phyloP scores from a whole-genome alignment of 768 basidiomycete genomes.

The Serpula lacrymans region DNA sequence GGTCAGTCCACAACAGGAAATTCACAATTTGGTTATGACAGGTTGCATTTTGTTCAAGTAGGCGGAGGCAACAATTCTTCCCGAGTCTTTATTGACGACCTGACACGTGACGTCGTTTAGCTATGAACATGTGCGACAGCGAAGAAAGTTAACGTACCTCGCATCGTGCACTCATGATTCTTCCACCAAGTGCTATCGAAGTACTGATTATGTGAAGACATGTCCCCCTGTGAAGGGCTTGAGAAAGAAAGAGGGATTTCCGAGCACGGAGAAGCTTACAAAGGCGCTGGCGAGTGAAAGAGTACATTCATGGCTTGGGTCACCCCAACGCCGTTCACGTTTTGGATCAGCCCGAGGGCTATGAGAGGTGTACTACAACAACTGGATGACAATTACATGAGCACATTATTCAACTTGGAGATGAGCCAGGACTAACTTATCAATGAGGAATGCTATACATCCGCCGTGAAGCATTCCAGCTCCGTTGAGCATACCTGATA shows the following conservation, averaged over 20 bases:
- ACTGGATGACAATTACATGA: slow-evolving; percentile 25
- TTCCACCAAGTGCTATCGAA: slow-evolving; percentile 62
- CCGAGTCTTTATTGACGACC: slow-evolving; percentile 58
- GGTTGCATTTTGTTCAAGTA: slow-evolving; percentile 77
- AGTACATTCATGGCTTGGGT: slow-evolving; percentile 68
- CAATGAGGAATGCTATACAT: slow-evolving; percentile 68
- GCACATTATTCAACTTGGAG: background rate
- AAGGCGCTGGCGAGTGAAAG: slow-evolving; percentile 65
- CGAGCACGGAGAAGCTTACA: slow-evolving; percentile 37
- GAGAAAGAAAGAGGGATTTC: slow-evolving; percentile 5
- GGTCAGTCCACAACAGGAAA: no score
- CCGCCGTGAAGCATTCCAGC: slow-evolving; percentile 78
- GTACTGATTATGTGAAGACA: slow-evolving; percentile 58
- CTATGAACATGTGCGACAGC: background rate
- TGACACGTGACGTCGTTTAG: slow-evolving; percentile 19
- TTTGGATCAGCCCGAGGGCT: slow-evolving; percentile 57
- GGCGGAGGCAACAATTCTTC: slow-evolving; percentile 61
- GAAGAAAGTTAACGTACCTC: slow-evolving; percentile 44
- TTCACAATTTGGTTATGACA: slow-evolving; percentile 42
- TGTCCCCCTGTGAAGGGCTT: slow-evolving; percentile 44
- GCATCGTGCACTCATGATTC: slow-evolving; percentile 69
- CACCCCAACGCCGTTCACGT: slow-evolving; percentile 69
- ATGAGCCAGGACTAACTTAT: slow-evolving; percentile 47
- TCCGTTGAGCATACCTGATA: slow-evolving; percentile 68
- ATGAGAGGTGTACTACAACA: slow-evolving; percentile 69